Base-by-base conservation (phyloP, 2,329 filamentous ascomycete species). In the Elsinoe arachidis region DNA sequence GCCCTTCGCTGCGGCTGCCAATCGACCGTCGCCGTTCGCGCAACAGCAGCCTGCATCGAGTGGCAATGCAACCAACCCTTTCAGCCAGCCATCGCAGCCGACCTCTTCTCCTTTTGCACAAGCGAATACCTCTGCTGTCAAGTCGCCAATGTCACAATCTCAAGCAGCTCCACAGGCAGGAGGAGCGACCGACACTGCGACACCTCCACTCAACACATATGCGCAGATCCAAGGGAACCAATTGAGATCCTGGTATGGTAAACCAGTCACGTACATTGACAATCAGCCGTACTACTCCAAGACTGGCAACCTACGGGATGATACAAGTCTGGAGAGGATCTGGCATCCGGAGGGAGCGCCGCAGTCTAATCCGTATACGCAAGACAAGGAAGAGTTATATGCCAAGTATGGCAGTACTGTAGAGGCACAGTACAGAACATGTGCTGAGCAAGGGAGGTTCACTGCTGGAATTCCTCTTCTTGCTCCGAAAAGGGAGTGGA, bases 401-500 rank as follows among this genome's bases (percentile, higher is more conserved):
- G 78, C 83, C 1, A 79, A 78, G 58, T 78, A 81, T 17, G 74
- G 76, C 0, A 72, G 73, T 60, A 65, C 66, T 14, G 58, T 83
- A 38, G 81, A 81, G 65, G 76, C 76, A 37, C 78, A 82, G 46
- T 95, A 91, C 73, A 74, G 76, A 59, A 76, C 79, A 44, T 84
- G 90, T 67, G 74, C 78, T 46, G 76, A 82, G 61, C 81, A 80
- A 17, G 88, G 88, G 0, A 71, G 69, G 33, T 96, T 95, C 69
- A 77, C 80, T 41, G 82, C 83, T 35, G 86, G 85, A 5, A 86
- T 96, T 74, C 91, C 91, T 0, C 78, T 86, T 63, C 73, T 90
- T 46, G 88, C 91, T 17, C 91, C 91, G 0, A 85, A 84, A 70
- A 78, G 83, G 60, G 89, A 92, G 66, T 92, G 84, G 77, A 60